phyloP scores from a whole-genome alignment of 495 filamentous ascomycete genomes.

The Penicillium steckii region DNA sequence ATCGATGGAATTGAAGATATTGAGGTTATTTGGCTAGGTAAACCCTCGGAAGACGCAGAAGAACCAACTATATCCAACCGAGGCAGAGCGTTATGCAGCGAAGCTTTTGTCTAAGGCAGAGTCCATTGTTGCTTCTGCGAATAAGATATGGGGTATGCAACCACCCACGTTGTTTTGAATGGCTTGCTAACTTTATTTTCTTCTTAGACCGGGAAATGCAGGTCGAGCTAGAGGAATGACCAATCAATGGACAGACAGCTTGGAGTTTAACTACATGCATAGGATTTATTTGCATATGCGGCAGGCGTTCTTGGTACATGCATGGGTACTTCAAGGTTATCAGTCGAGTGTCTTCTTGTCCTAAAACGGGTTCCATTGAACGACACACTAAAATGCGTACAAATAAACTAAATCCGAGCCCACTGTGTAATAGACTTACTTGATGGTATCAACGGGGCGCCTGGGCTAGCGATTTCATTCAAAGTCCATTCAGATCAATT shows the following conservation, averaged over 20 bases:
- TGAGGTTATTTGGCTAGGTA: slow-evolving; percentile 16
- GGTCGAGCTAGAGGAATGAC: slow-evolving; percentile 42
- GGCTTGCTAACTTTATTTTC: background rate
- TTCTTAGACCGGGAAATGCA: slow-evolving; percentile 41
- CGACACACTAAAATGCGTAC: too few species aligned
- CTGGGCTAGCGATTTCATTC: background rate
- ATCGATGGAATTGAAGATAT: background rate
- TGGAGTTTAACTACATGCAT: slow-evolving; percentile 1
- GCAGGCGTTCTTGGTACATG: slow-evolving; percentile 5
- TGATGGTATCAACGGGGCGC: background rate
- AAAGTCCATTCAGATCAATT: slow-evolving; percentile 57
- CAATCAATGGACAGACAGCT: background rate
- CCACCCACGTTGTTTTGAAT: background rate
- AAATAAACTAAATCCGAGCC: too few species aligned
- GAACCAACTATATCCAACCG: slow-evolving; percentile 53
- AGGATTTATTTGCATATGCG: background rate
- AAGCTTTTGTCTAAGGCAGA: slow-evolving; percentile 68
- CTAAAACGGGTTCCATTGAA: too few species aligned
- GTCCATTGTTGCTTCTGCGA: slow-evolving; percentile 68
- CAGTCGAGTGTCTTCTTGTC: too few species aligned
- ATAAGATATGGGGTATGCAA: slow-evolving; percentile 64
- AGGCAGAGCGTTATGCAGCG: slow-evolving; percentile 60
- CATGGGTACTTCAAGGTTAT: background rate
- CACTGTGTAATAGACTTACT: too few species aligned
- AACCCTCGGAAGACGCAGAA: slow-evolving; percentile 58